phyloP scores from a whole-genome alignment of 2,329 filamentous ascomycete species.

The Lojkania enalia region DNA sequence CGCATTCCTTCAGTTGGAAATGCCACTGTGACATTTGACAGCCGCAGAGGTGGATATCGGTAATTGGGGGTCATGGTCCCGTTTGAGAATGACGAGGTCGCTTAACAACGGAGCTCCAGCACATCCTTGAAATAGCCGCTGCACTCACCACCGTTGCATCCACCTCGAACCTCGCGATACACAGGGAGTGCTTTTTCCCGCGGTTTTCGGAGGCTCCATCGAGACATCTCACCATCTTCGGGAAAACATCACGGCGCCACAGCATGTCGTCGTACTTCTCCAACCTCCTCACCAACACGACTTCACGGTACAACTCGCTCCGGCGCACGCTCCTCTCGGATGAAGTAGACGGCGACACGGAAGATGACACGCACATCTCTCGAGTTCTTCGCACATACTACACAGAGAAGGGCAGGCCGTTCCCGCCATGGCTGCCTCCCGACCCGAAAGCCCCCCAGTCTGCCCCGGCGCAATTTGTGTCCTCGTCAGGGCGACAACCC shows the following conservation, averaged over 20 bases:
- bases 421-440: slow-evolving; percentile 85
- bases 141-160: not conserved
- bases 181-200: not conserved
- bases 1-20: no score
- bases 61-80: not conserved
- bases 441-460: slow-evolving; percentile 76
- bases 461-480: slow-evolving; percentile 55
- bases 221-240: no score
- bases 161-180: not conserved
- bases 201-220: not conserved
- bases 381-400: slow-evolving; percentile 93
- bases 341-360: slow-evolving; percentile 58
- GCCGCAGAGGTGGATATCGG: no score
- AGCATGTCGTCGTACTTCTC: slow-evolving; percentile 73
- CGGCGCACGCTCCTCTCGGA: slow-evolving; percentile 68
- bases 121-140: not conserved
- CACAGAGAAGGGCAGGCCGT: slow-evolving; percentile 77
- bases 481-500: slow-evolving; percentile 45
- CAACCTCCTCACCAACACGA: slow-evolving; percentile 64
- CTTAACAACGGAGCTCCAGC: not conserved
- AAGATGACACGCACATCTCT: slow-evolving; percentile 94
- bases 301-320: slow-evolving; percentile 60
- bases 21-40: no score
- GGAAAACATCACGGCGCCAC: no score
- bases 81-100: not conserved